Conservation (phyloP, 164 flowering plant species). For the Vitis labrusca region DNA sequence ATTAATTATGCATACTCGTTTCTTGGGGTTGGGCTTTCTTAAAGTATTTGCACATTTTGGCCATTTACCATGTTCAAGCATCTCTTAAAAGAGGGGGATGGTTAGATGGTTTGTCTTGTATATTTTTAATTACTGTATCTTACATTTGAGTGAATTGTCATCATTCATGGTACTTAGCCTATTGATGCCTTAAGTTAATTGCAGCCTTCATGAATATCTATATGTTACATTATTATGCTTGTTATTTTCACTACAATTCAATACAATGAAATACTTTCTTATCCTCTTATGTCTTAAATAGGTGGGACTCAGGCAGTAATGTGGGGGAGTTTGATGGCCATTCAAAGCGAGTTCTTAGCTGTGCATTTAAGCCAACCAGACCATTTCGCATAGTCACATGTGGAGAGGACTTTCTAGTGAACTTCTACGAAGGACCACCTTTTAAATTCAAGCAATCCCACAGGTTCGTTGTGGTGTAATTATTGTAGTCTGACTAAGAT, state of each 20-base stretch:
- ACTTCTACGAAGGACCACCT: slow-evolving; percentile 99
- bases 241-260: too few species aligned
- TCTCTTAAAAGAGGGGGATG: too few species aligned
- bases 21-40: too few species aligned
- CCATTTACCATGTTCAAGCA: too few species aligned
- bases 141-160: too few species aligned
- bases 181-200: too few species aligned
- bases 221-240: neutral
- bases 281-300: slow-evolving; percentile 23
- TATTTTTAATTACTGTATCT: too few species aligned
- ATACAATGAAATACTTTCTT: neutral
- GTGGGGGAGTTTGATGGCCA: slow-evolving; percentile 99
- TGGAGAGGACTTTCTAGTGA: slow-evolving; percentile 95
- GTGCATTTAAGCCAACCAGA: slow-evolving; percentile 93
- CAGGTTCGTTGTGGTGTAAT: slow-evolving; percentile 46
- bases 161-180: too few species aligned
- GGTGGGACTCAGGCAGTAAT: slow-evolving; percentile 98
- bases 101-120: too few species aligned
- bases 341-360: slow-evolving; percentile 85
- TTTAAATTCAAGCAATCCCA: slow-evolving; percentile 91
- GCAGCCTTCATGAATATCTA: too few species aligned
- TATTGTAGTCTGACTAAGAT: neutral
- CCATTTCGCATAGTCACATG: slow-evolving; percentile 95
- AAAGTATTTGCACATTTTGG: too few species aligned
- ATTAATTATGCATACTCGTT: too few species aligned